A percentile compares a stretch with the other conserved stretches of the same genome.
Evolutionary conservation across 2,329 filamentous ascomycete genomes (phyloP).

Genomic region (Stagonosporopsis rhizophila): DNA sequence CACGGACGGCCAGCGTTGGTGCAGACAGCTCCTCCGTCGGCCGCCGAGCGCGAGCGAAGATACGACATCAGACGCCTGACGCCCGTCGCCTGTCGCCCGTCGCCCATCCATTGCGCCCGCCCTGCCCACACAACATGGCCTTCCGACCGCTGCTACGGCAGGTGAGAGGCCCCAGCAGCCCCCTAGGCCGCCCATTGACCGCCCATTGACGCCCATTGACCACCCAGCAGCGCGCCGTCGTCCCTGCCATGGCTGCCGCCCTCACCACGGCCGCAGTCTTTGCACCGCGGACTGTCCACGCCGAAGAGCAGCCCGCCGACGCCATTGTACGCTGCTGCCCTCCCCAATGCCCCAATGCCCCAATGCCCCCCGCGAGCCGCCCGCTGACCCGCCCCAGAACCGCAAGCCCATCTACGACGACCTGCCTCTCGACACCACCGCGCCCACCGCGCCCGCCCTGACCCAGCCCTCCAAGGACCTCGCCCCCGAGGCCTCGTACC

Average conservation of each 20-base stretch:
- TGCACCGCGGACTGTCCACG: slow-evolving; percentile 56
- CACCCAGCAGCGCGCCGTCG: slow-evolving; percentile 55
- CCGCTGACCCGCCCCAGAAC: slow-evolving; percentile 22
- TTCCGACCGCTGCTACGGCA: slow-evolving; percentile 61
- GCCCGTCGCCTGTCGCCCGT: slow-evolving; percentile 32
- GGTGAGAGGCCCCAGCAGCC: slow-evolving; percentile 47
- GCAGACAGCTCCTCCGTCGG: no score
- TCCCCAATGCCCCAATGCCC: no score
- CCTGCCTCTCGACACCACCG: slow-evolving; percentile 48
- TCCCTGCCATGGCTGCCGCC: slow-evolving; percentile 54
- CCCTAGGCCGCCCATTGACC: slow-evolving; percentile 12
- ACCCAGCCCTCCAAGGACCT: slow-evolving; percentile 43
- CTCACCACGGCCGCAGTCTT: slow-evolving; percentile 56
- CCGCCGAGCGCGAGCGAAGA: slow-evolving; percentile 9
- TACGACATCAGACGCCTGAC: slow-evolving; percentile 25
- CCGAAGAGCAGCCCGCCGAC: slow-evolving; percentile 52
- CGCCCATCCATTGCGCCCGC: slow-evolving; percentile 42
- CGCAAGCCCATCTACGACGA: slow-evolving; percentile 81
- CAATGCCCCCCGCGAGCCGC: not conserved
- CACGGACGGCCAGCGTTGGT: no score
- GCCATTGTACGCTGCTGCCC: slow-evolving; percentile 23
- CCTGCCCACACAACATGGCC: slow-evolving; percentile 54
- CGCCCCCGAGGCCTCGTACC: slow-evolving; percentile 36
- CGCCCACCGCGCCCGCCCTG: slow-evolving; percentile 39
- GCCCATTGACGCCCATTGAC: no score